phyloP scores from a whole-genome alignment of 208 protist species.

The Naegleria lovaniensis region DNA sequence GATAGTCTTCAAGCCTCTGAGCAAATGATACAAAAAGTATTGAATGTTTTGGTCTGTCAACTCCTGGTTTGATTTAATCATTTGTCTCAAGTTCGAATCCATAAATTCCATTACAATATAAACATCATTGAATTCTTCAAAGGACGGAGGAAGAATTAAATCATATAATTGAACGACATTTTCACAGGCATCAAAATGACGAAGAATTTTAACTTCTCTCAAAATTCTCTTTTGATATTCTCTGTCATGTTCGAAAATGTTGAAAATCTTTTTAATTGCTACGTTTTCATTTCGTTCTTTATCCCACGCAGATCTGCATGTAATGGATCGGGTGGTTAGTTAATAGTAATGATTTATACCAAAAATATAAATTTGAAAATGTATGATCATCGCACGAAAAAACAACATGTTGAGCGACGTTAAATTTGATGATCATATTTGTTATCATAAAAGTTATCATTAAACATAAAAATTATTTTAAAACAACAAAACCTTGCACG shows the following conservation, averaged over 20 bases:
- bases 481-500: neutral
- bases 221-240: slow-evolving; percentile 21
- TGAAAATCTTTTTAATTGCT: slow-evolving; percentile 1
- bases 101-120: slow-evolving; percentile 15
- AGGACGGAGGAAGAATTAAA: neutral
- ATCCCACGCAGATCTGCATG: neutral
- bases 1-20: slow-evolving; percentile 56
- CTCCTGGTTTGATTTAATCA: slow-evolving; percentile 27
- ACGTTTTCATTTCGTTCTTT: neutral
- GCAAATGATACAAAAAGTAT: slow-evolving; percentile 64
- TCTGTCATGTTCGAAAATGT: slow-evolving; percentile 3
- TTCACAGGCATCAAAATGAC: neutral
- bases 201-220: neutral
- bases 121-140: slow-evolving; percentile 12
- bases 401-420: too few relatives aligned
- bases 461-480: too few relatives aligned
- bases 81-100: neutral
- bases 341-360: neutral
- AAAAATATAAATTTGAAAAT: neutral
- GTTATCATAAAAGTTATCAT: too few relatives aligned
- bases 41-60: slow-evolving; percentile 38
- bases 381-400: neutral
- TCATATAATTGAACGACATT: neutral
- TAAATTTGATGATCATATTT: too few relatives aligned
- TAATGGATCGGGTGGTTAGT: too few relatives aligned